Evolutionary conservation across 164 flowering plant genomes (phyloP), one percentile per base, ranked within the genome.

Genomic region (Tetrastigma voinierianum): DNA sequence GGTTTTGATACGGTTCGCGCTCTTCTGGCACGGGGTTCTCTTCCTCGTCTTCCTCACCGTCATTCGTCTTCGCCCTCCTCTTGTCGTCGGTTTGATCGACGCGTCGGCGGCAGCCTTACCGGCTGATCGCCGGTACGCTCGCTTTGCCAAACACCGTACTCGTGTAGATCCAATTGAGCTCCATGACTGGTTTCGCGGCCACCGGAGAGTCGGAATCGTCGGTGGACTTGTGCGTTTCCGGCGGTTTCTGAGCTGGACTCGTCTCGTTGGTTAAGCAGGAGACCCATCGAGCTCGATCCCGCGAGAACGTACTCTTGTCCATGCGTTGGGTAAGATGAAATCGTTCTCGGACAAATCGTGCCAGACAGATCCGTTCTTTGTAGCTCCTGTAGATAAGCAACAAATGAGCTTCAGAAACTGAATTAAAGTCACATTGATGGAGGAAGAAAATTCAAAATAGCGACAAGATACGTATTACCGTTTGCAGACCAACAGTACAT

Each of bases 281-380:
- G 67, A 55, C 9, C 64, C 44, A 57, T 81, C 73, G 4, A 82
- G 76, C 89, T 93, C 1, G 99, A 92, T 49, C 98, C 99, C 64
- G 92, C 92, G 68, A 92, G 96, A 23, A 95, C 86, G 78, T 95
- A 92, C 65, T 95, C 99, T 15, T 88, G 85, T 57, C 93, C 97
- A 62, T 89, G 90, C 0, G 84, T 82, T 4, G 98, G 99, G 68
- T 82, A 80, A 40, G 45, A 95, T 89, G 78, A 87, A 84, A 70
- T 92, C 99, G 66, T 83, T 74, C 49, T 90, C 98, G 4, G 81
- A n/a, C 61, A 95, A 85, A 74, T 95, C 97, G 45, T 90, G 96
- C 99, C 99, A 92, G 19, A 95, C 98, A 67, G 87, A 95, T 49
- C 97, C 98, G 46, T 83, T 92, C 67, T 80, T n/a, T 93, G 80